These are phyloP conservation scores for Saposhnikovia divaricata DNA, from an alignment of 129 eudicot species.

Conservation along the genomic window DNA sequence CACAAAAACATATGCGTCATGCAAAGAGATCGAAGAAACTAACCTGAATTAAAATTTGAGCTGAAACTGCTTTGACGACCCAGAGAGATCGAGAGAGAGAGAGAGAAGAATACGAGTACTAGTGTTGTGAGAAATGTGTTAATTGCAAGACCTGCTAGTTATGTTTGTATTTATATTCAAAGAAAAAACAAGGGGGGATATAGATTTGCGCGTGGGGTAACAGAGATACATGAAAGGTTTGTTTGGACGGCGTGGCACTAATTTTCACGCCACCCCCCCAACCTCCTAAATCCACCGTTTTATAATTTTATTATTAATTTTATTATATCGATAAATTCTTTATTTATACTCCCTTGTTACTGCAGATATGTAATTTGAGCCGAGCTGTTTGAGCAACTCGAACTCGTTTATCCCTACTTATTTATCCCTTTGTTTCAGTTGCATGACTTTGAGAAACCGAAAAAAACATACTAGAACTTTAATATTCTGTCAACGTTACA, in stretches of 20 bases:
- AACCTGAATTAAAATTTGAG: background rate
- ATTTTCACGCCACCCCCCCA: slow-evolving; percentile 65
- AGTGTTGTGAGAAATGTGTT: background rate
- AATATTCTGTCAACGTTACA: no score
- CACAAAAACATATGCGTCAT: background rate
- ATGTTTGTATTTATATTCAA: background rate
- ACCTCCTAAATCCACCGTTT: slow-evolving; percentile 33
- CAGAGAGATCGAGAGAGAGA: background rate
- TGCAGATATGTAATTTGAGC: no score
- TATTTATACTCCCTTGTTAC: no score
- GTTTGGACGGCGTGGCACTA: slow-evolving; percentile 83
- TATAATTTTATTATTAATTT: no score
- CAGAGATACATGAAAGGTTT: slow-evolving; percentile 34
- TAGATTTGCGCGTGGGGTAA: slow-evolving; percentile 76
- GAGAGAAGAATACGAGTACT: background rate
- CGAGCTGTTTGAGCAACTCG: no score
- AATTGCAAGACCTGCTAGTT: background rate
- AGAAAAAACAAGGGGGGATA: background rate
- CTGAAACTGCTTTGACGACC: background rate
- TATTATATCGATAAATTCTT: no score
- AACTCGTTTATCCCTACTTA: no score
- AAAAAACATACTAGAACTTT: no score
- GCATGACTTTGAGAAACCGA: no score
- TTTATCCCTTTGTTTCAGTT: no score
- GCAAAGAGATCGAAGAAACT: background rate